These are phyloP conservation scores for Draba incana DNA, from an alignment of 345 rosid species.

Conservation along the genomic window DNA sequence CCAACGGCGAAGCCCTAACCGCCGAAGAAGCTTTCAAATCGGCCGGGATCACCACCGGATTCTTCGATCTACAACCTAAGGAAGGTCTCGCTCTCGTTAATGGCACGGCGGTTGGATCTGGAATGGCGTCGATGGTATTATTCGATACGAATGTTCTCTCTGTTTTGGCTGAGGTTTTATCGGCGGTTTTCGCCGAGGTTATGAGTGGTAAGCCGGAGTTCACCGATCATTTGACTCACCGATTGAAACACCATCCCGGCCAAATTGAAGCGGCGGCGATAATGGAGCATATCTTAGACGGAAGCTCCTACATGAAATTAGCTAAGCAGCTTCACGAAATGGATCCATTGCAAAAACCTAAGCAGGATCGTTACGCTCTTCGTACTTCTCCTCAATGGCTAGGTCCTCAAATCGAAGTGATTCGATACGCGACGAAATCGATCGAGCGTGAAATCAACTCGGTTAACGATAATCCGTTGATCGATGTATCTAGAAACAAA, in stretches of 20 bases:
- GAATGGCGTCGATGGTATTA: constrained; percentile 67
- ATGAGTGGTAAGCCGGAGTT: constrained; percentile 83
- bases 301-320: constrained; percentile 60
- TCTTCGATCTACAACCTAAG: constrained; percentile 72
- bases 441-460: constrained; percentile 83
- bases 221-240: constrained; percentile 71
- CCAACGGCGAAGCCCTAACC: constrained; percentile 49
- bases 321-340: constrained; percentile 64
- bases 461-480: constrained; percentile 75
- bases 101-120: constrained; percentile 79
- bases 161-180: constrained; percentile 59
- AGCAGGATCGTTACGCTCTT: constrained; percentile 75
- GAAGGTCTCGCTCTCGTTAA: constrained; percentile 81
- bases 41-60: constrained; percentile 51
- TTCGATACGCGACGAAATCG: constrained; percentile 63
- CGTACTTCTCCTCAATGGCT: constrained; percentile 83
- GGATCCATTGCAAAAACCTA: constrained; percentile 76
- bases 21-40: constrained; percentile 53
- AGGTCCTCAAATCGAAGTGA: constrained; percentile 79
- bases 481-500: constrained; percentile 70
- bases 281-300: constrained; percentile 75
- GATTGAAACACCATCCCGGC: constrained; percentile 77
- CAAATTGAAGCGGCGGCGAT: constrained; percentile 86
- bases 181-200: constrained; percentile 70
- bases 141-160: constrained; percentile 59